phyloP scores from a whole-genome alignment of 768 basidiomycete species.

The Trametes coccinea region DNA sequence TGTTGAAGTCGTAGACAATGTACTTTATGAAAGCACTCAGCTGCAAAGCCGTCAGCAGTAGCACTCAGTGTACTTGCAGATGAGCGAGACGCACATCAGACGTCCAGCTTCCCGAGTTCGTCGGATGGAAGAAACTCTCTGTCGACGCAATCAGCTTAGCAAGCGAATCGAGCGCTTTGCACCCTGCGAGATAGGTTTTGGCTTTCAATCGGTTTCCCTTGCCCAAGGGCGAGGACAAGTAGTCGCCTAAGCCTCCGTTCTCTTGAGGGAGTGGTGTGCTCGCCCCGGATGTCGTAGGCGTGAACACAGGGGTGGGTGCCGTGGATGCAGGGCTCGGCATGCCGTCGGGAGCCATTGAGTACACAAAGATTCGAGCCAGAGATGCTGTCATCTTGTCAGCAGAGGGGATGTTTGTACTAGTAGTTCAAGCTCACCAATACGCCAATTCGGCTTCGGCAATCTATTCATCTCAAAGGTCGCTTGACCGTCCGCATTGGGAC shows the following conservation, averaged over 20 bases:
- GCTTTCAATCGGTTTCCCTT: constrained; percentile 43
- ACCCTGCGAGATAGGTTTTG: constrained; percentile 76
- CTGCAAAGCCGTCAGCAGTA: constrained; percentile 35
- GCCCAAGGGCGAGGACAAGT: constrained; percentile 59
- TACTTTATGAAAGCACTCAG: constrained; percentile 85
- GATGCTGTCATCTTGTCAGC: constrained; percentile 49
- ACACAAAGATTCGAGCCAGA: constrained; percentile 82
- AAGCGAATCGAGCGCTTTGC: constrained; percentile 83
- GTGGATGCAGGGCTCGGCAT: constrained; percentile 57
- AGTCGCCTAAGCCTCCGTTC: constrained; percentile 50
- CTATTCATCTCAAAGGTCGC: constrained; percentile 74
- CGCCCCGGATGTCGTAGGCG: constrained; percentile 65
- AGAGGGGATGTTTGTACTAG: not conserved
- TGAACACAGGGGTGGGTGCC: constrained; percentile 71
- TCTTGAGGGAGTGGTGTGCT: constrained; percentile 53
- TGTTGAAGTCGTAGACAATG: constrained; percentile 82
- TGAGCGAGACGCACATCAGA: constrained; percentile 51
- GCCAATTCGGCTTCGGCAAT: constrained; percentile 70
- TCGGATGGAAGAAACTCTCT: constrained; percentile 90
- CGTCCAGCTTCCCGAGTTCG: constrained; percentile 84
- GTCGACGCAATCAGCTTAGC: constrained; percentile 81
- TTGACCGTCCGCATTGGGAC: constrained; percentile 71
- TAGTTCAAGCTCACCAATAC: constrained; percentile 54
- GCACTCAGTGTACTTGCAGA: not conserved
- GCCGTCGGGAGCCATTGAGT: constrained; percentile 79